Evolutionary conservation across 495 filamentous ascomycete genomes (phyloP), one percentile per base, ranked within the genome.

Genomic region (Annulohypoxylon stygium): DNA sequence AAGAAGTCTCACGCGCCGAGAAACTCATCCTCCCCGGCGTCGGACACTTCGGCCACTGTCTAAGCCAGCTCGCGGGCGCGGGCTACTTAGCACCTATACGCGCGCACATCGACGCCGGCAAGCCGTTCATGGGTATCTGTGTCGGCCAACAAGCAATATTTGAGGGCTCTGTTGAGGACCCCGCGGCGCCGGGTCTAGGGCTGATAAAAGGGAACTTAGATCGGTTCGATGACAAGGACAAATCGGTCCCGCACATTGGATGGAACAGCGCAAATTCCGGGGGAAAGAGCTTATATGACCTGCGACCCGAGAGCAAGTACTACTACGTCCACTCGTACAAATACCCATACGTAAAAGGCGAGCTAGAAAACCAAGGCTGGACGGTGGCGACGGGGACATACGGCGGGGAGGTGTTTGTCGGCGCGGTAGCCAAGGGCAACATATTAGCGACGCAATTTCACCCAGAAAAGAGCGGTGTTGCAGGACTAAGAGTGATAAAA

Each of bases 321-420:
- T 99, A 99, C 79, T 99, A 98, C 75, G 94, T 99, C 37, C 96
- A 99, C 81, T 94, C 93, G 1, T 99, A 97, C 77, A 95, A 94
- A 61, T 91, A 91, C 18, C 91, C 91, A 0, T 94, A 97, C 77
- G 80, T 79, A 58, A 82, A 88, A 65, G 93, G 89, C 5, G 84
- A 90, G 45, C 82, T 96, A 12, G 94, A 96, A 75, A 82, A 83
- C 66, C 87, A 91, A 14, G 96, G 93, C 3, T 98, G 96, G 95
- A 89, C 88, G 1, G 91, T 98, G 12, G 96, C 97, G 12, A 95
- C 91, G 3, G 95, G 90, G 1, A 89, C 87, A 30, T 98, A 99
- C 79, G 95, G 96, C 10, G 86, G 90, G 1, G 94, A 98, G 82
- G 90, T 91, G 33, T 99, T 98, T 77, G 91, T 98, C 2, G 96